These are phyloP conservation scores for Oryza australiensis DNA, from an alignment of 176 grass and related monocot species.

Conservation along the genomic window DNA sequence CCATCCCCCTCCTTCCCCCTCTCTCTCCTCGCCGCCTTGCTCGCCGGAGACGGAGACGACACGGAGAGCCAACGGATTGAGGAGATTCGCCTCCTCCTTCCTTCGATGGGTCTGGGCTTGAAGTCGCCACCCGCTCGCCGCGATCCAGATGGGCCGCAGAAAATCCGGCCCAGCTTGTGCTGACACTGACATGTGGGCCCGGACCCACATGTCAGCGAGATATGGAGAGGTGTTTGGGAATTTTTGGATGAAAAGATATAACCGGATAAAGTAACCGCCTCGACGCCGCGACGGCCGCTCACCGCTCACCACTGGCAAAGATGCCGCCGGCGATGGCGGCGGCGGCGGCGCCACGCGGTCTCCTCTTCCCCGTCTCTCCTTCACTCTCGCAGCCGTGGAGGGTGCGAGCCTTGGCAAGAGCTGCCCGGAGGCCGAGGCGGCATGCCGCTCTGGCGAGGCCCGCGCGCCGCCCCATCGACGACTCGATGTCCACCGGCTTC, in stretches of 20 bases:
- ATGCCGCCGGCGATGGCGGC: conserved; percentile 28
- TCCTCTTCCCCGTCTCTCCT: conserved; percentile 3
- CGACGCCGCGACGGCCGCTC: not conserved
- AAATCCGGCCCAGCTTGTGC: conserved; percentile 20
- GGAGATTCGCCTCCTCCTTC: not conserved
- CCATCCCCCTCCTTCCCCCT: conserved; percentile 44
- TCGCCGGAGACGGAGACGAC: conserved; percentile 43
- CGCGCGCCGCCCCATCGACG: conserved; percentile 21
- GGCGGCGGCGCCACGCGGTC: conserved; percentile 18
- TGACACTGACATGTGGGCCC: not conserved
- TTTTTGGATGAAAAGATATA: not conserved
- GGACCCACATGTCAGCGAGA: not conserved
- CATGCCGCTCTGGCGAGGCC: not conserved
- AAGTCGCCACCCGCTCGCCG: not conserved
- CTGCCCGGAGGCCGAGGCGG: not conserved
- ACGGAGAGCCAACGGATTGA: conserved; percentile 16
- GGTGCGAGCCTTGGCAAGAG: not conserved
- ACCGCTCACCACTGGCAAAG: not conserved
- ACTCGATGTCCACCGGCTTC: conserved; percentile 38
- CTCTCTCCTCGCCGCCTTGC: conserved; percentile 21
- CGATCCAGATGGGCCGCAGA: not conserved
- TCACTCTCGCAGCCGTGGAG: conserved; percentile 34
- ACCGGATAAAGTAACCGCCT: conserved; percentile 36
- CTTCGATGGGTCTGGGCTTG: not conserved
- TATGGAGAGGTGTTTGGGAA: not conserved